Conservation (phyloP, 805 yeast genomes). For the Priceomyces medius region DNA sequence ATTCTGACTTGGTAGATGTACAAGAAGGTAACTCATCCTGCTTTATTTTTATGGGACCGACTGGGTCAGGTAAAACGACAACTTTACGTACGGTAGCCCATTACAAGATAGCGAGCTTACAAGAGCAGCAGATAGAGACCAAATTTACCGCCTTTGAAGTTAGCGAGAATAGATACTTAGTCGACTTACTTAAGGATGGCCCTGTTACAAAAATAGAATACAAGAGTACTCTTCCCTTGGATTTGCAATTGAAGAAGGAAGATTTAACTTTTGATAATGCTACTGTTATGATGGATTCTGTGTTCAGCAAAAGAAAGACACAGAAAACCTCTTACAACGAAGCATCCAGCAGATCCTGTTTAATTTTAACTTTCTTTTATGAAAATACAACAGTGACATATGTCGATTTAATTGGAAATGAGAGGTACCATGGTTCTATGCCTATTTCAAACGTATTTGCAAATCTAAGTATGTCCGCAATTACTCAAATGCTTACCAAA, state of each 20-base stretch:
- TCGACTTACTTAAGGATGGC: constrained; percentile 24
- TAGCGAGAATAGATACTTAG: constrained; percentile 21
- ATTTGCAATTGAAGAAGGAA: constrained; percentile 14
- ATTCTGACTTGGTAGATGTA: constrained; percentile 12
- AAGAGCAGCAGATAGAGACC: constrained; percentile 5
- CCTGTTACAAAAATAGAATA: constrained; percentile 8
- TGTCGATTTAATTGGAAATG: constrained; percentile 32
- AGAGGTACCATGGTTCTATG: constrained; percentile 17
- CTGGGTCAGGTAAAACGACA: constrained; percentile 35
- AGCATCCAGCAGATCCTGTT: constrained; percentile 25
- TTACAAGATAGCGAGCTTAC: constrained; percentile 10
- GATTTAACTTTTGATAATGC: constrained; percentile 6
- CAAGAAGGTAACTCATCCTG: constrained; percentile 3
- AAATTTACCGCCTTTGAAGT: constrained; percentile 30
- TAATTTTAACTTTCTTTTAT: constrained; percentile 23
- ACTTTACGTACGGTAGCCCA: constrained; percentile 19
- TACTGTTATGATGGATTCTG: constrained; percentile 8
- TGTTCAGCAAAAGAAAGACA: constrained; percentile 21
- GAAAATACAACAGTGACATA: constrained; percentile 19
- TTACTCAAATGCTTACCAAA: constrained; percentile 22
- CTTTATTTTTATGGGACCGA: constrained; percentile 26
- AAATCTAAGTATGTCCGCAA: constrained; percentile 25
- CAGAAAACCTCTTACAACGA: constrained; percentile 18
- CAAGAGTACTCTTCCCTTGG: constrained; percentile 11
- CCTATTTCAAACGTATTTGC: constrained; percentile 23